These are phyloP conservation scores for Talaromyces sp. DNA, from an alignment of 2,329 filamentous ascomycete genomes.

Conservation along the genomic window DNA sequence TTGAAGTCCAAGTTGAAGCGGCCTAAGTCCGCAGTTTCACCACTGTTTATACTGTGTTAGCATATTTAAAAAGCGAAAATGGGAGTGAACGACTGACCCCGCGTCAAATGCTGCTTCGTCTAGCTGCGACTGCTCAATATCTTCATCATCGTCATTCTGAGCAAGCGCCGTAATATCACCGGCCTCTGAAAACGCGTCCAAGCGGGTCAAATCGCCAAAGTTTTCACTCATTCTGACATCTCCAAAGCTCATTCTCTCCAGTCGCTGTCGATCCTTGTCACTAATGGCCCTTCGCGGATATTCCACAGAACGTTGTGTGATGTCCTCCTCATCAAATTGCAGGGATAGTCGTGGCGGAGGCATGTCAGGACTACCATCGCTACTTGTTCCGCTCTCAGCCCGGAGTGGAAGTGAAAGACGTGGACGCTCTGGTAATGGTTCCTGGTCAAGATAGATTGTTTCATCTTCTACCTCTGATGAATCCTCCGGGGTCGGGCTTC, in stretches of 20 bases:
- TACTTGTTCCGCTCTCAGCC: constrained; percentile 40
- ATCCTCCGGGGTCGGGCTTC: constrained; percentile 17
- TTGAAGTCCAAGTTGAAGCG: constrained; percentile 39
- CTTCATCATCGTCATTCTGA: constrained; percentile 32
- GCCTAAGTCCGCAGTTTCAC: constrained; percentile 41
- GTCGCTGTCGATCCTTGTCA: constrained; percentile 32
- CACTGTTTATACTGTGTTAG: constrained; percentile 24
- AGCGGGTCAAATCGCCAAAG: constrained; percentile 45
- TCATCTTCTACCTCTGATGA: constrained; percentile 22
- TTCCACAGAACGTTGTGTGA: constrained; percentile 39
- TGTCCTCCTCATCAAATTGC: constrained; percentile 43
- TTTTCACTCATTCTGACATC: constrained; percentile 45
- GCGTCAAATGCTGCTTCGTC: constrained; percentile 36
- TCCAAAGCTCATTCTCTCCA: constrained; percentile 42
- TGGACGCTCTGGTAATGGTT: constrained; percentile 41
- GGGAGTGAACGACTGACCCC: constrained; percentile 26
- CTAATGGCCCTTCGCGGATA: constrained; percentile 39
- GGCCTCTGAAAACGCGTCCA: constrained; percentile 40
- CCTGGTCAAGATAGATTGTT: constrained; percentile 46
- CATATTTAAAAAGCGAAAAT: constrained; percentile 3
- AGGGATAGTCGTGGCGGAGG: constrained; percentile 36
- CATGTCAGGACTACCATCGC: constrained; percentile 36
- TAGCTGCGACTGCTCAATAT: constrained; percentile 33
- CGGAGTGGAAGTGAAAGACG: constrained; percentile 45
- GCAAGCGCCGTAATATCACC: constrained; percentile 35